A percentile compares a stretch with the other conserved stretches of the same genome.
phyloP scores from a whole-genome alignment of 2,329 filamentous ascomycete species.

The Trichoderma gracile region DNA sequence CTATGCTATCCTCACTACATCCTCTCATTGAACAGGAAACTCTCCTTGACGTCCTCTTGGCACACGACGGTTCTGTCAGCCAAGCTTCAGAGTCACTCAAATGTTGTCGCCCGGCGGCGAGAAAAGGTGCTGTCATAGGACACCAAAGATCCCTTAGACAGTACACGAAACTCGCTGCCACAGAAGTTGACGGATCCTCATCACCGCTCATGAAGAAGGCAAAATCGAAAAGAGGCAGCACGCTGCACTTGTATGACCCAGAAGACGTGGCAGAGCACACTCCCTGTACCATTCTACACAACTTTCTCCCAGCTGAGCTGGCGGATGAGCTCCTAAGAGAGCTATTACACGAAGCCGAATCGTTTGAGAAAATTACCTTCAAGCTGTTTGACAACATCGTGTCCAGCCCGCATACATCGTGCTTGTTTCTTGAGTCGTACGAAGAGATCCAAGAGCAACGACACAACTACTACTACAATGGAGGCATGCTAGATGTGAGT shows the following conservation, averaged over 20 bases:
- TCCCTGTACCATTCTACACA: slow-evolving; percentile 88
- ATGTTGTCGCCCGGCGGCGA: slow-evolving; percentile 32
- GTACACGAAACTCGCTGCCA: slow-evolving; percentile 41
- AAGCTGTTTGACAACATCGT: slow-evolving; percentile 89
- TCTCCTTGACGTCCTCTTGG: slow-evolving; percentile 76
- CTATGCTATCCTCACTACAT: slow-evolving; percentile 76
- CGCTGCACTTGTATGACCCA: slow-evolving; percentile 80
- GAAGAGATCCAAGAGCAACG: slow-evolving; percentile 70
- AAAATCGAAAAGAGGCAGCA: slow-evolving; percentile 74
- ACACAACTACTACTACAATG: slow-evolving; percentile 84
- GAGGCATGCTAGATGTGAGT: slow-evolving; percentile 63
- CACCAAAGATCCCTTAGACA: slow-evolving; percentile 64
- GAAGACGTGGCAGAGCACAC: slow-evolving; percentile 79
- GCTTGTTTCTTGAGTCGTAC: slow-evolving; percentile 77
- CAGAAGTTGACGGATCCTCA: not conserved
- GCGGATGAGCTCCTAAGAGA: slow-evolving; percentile 76
- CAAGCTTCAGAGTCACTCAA: slow-evolving; percentile 60
- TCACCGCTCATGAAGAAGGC: slow-evolving; percentile 48
- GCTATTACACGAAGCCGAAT: slow-evolving; percentile 69
- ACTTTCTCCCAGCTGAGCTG: slow-evolving; percentile 72
- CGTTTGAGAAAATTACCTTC: slow-evolving; percentile 72
- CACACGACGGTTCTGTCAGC: slow-evolving; percentile 74
- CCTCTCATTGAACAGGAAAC: slow-evolving; percentile 62
- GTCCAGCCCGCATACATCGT: slow-evolving; percentile 77
- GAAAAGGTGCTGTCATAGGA: slow-evolving; percentile 46